phyloP scores from a whole-genome alignment of 2,329 filamentous ascomycete genomes.

The Penicillium corylophilum region DNA sequence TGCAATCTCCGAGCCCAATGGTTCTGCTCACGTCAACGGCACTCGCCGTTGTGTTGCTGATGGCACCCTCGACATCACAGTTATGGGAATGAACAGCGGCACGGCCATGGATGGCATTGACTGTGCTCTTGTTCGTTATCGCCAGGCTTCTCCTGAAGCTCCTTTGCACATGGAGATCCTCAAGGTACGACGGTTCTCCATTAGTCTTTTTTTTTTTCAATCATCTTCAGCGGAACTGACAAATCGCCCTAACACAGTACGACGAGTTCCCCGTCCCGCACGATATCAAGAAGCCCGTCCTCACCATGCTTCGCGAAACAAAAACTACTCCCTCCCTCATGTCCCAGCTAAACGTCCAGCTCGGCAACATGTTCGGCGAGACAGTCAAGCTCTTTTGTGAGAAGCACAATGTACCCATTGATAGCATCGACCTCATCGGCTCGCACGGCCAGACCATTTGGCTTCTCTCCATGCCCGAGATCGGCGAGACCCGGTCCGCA shows the following conservation, averaged over 20 bases:
- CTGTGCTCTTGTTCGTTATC: slow-evolving; percentile 57
- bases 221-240: neutral
- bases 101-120: slow-evolving; percentile 57
- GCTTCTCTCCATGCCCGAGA: slow-evolving; percentile 53
- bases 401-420: slow-evolving; percentile 42
- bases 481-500: slow-evolving; percentile 46
- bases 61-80: slow-evolving; percentile 36
- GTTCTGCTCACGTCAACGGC: slow-evolving; percentile 7
- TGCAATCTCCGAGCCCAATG: slow-evolving; percentile 5
- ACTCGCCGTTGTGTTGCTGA: slow-evolving; percentile 39
- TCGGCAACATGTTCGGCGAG: slow-evolving; percentile 56
- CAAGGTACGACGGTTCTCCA: slow-evolving; percentile 12
- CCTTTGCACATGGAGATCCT: slow-evolving; percentile 57
- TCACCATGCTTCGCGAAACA: slow-evolving; percentile 56
- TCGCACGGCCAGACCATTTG: slow-evolving; percentile 60
- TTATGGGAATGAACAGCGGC: slow-evolving; percentile 54
- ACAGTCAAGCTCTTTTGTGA: slow-evolving; percentile 52
- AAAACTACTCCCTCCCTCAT: slow-evolving; percentile 53
- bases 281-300: slow-evolving; percentile 54
- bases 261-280: slow-evolving; percentile 53
- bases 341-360: slow-evolving; percentile 57
- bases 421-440: slow-evolving; percentile 53
- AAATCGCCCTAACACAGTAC: slow-evolving; percentile 38
- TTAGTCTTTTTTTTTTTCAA: neutral
- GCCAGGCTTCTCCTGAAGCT: slow-evolving; percentile 49